These are phyloP conservation scores for Coleophoma eucalyptorum DNA, from an alignment of 2,329 filamentous ascomycete genomes.

Conservation along the genomic window DNA sequence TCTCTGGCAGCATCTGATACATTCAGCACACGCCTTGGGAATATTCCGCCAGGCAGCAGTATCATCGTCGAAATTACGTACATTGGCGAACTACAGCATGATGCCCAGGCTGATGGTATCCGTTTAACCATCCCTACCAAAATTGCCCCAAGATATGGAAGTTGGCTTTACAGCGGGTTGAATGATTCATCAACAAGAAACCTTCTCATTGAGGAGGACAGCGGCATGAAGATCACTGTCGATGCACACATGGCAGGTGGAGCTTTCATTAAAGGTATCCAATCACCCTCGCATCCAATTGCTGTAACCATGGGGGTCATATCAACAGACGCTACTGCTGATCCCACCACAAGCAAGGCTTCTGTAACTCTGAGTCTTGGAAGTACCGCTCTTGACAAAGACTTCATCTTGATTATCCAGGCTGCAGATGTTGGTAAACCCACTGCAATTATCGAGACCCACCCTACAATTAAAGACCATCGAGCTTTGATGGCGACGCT, in stretches of 20 bases:
- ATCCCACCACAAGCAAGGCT: constrained; percentile 53
- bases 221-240: constrained; percentile 41
- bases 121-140: constrained; percentile 65
- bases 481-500: constrained; percentile 67
- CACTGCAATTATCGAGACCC: constrained; percentile 61
- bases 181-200: constrained; percentile 10
- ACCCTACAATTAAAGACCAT: constrained; percentile 56
- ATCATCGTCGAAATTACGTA: constrained; percentile 62
- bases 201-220: constrained; percentile 1
- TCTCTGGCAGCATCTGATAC: constrained; percentile 56
- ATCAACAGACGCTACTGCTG: constrained; percentile 37
- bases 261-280: constrained; percentile 55
- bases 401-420: constrained; percentile 65
- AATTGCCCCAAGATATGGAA: constrained; percentile 65
- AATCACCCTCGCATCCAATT: constrained; percentile 66
- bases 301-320: constrained; percentile 59
- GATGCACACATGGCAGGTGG: constrained; percentile 55
- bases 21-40: constrained; percentile 65
- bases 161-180: constrained; percentile 15
- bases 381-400: constrained; percentile 50
- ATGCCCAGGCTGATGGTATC: constrained; percentile 59
- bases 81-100: constrained; percentile 68
- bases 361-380: constrained; percentile 56
- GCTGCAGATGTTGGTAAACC: constrained; percentile 58
- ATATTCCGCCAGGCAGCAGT: constrained; percentile 54